Conservation (phyloP, 108 stramenopile species). For the Fistulifera pelliculosa region DNA sequence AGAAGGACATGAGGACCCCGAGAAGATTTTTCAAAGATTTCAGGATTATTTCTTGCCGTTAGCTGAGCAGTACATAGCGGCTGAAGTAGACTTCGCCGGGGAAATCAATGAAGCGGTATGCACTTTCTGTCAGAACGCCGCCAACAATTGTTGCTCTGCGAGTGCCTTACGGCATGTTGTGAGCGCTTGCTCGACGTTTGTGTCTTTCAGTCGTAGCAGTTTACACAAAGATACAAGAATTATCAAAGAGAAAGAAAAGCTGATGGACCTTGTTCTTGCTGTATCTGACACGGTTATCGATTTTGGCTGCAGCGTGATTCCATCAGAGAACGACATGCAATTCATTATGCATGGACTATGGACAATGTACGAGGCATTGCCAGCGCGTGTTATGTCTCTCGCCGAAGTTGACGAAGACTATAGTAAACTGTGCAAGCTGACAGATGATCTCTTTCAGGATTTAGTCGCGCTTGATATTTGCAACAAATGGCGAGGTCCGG, state of each 20-base stretch:
- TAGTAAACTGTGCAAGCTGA: too few relatives aligned
- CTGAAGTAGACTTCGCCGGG: too few relatives aligned
- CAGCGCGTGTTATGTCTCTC: neutral
- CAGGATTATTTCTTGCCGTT: neutral
- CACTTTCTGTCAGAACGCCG: too few relatives aligned
- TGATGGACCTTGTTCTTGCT: neutral
- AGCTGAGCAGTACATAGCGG: neutral
- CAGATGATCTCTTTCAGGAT: neutral
- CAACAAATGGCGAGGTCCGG: constrained; percentile 1
- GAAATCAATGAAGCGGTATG: too few relatives aligned
- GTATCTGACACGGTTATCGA: neutral
- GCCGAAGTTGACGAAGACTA: neutral
- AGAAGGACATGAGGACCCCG: neutral
- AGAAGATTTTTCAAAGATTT: neutral
- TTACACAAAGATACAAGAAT: too few relatives aligned
- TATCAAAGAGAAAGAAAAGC: too few relatives aligned
- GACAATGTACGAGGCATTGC: constrained; percentile 3
- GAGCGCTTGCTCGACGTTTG: too few relatives aligned
- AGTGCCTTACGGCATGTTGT: too few relatives aligned
- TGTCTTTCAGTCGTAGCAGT: too few relatives aligned
- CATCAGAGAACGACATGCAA: neutral
- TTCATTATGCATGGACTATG: constrained; percentile 1
- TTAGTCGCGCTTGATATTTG: neutral
- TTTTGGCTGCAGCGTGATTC: neutral
- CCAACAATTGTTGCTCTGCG: too few relatives aligned